Percentiles rank a stretch among this genome's conserved stretches.
Conservation (phyloP, 805 yeast genomes). For the Tetrapisispora phaffii region DNA sequence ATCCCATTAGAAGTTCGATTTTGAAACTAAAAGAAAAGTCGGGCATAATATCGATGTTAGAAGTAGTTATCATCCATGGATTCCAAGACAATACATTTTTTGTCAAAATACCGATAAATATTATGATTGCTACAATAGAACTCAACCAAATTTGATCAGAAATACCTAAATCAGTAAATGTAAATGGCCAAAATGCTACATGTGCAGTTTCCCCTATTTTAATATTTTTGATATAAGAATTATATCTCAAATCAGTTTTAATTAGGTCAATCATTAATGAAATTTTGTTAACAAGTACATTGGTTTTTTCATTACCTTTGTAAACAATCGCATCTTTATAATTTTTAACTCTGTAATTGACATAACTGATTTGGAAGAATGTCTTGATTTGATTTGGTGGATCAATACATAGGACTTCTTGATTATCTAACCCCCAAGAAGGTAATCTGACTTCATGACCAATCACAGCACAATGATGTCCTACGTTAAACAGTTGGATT, state of each 20-base stretch:
- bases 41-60: not conserved
- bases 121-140: slow-evolving; percentile 8
- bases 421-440: slow-evolving; percentile 75
- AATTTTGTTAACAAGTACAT: not conserved
- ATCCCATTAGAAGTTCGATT: slow-evolving; percentile 18
- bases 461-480: slow-evolving; percentile 58
- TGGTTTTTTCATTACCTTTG: not conserved
- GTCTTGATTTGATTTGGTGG: slow-evolving; percentile 36
- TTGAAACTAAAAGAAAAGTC: slow-evolving; percentile 10
- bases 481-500: slow-evolving; percentile 58
- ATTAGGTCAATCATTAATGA: slow-evolving; percentile 3
- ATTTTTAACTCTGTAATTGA: not conserved
- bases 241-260: slow-evolving; percentile 14
- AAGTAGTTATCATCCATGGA: slow-evolving; percentile 8
- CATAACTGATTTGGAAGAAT: not conserved
- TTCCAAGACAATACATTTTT: slow-evolving; percentile 9
- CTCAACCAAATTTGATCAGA: slow-evolving; percentile 12
- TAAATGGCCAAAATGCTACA: slow-evolving; percentile 23
- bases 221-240: slow-evolving; percentile 12
- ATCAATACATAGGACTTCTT: slow-evolving; percentile 80
- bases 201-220: slow-evolving; percentile 4
- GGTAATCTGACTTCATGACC: slow-evolving; percentile 71
- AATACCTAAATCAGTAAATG: slow-evolving; percentile 1
- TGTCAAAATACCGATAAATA: slow-evolving; percentile 3
- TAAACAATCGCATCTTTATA: not conserved